Base-by-base conservation (phyloP, 2,329 filamentous ascomycete genomes). In the Tolypocladium amazonense region DNA sequence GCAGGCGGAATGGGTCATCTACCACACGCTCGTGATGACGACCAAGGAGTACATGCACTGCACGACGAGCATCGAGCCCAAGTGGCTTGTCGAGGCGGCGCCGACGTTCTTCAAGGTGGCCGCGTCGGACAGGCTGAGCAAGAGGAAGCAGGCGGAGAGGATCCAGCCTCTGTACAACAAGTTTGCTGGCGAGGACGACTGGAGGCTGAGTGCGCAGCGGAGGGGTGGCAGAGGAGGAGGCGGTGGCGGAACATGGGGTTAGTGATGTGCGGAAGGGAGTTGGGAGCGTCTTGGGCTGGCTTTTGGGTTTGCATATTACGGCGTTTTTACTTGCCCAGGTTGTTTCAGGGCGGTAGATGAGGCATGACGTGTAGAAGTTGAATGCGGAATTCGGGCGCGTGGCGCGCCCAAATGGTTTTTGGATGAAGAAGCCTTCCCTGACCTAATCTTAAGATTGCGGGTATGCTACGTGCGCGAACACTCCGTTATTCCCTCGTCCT, bases 91-190 rank as follows among this genome's bases (percentile, higher is more conserved):
- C 1, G 92, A 97, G 68, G 93, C 92, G 15, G 94, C 95, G n/a
- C 94, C 95, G 12, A 97, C 92, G 0, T 99, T 97, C 79, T 99
- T 97, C 85, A 96, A 96, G 81, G 91, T 97, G 5, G 93, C 94
- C 23, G 87, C 90, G 0, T 93, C 88, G 41, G 91, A 97, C 71
- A 81, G 85, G 59, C 75, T 99, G 68, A 93, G 88, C 64, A 97
- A 96, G 81, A 79, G 94, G 69, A 94, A 95, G 83, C 88, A 90
- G 79, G 90, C 90, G 0, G 94, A 99, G 80, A 82, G 93, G 60
- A 97, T 99, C 59, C 90, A 96, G 78, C 94, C 94, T 52, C 75
- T 99, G 75, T 92, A 97, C 72, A 97, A 97, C 72, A 89, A 92
- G 71, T 97, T 90, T 75, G 88, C 88, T 3, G 88, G 87, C 2